phyloP scores from a whole-genome alignment of 2,329 filamentous ascomycete species.

The Colletotrichum spinosum region DNA sequence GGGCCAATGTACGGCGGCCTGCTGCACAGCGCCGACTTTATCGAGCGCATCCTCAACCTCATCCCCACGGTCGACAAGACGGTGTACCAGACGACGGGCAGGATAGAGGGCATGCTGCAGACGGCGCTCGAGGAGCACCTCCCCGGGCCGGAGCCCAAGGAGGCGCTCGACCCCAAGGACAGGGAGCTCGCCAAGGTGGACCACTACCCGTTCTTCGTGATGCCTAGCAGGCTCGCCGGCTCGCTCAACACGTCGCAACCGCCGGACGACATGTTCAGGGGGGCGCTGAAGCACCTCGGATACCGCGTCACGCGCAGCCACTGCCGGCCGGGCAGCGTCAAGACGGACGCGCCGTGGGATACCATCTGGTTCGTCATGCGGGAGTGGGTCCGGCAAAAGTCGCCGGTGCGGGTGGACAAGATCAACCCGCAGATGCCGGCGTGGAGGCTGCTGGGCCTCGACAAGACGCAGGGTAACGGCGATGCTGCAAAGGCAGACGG shows the following conservation, averaged over 20 bases:
- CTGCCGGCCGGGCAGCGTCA: slow-evolving; percentile 88
- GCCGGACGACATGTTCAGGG: slow-evolving; percentile 81
- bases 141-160: slow-evolving; percentile 49
- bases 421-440: slow-evolving; percentile 79
- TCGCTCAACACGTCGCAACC: slow-evolving; percentile 84
- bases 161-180: slow-evolving; percentile 53
- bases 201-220: slow-evolving; percentile 86
- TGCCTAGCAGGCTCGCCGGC: slow-evolving; percentile 79
- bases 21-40: slow-evolving; percentile 85
- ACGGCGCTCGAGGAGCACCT: slow-evolving; percentile 84
- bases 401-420: slow-evolving; percentile 79
- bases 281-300: slow-evolving; percentile 83
- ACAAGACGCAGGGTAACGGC: slow-evolving; percentile 48
- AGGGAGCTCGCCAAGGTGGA: slow-evolving; percentile 74
- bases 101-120: slow-evolving; percentile 91
- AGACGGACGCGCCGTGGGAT: slow-evolving; percentile 92
- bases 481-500: not conserved
- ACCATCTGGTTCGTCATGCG: slow-evolving; percentile 94
- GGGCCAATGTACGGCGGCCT: slow-evolving; percentile 97
- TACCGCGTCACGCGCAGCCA: slow-evolving; percentile 89
- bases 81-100: slow-evolving; percentile 81
- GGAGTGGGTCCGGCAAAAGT: slow-evolving; percentile 87
- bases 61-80: slow-evolving; percentile 74
- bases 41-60: slow-evolving; percentile 80
- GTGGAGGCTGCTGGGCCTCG: slow-evolving; percentile 72